These are phyloP conservation scores for Terfezia claveryi DNA, from an alignment of 495 filamentous ascomycete genomes.

Conservation along the genomic window DNA sequence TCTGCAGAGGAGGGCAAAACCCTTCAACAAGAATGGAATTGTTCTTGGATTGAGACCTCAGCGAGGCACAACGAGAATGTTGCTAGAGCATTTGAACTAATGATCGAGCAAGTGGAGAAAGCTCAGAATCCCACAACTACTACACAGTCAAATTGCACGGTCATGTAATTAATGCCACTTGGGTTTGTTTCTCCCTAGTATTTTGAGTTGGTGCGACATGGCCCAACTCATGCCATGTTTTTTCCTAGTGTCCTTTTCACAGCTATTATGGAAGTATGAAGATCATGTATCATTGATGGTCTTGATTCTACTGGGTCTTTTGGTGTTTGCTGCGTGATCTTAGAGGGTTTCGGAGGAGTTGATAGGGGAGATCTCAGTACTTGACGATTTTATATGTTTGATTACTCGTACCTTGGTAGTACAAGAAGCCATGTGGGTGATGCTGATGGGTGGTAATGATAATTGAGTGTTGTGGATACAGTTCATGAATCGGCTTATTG, in stretches of 20 bases:
- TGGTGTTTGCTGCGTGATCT: no score
- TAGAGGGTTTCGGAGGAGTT: no score
- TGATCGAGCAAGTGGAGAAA: slow-evolving; percentile 91
- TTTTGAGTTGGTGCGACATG: background rate
- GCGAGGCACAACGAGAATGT: slow-evolving; percentile 91
- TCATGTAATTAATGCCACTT: slow-evolving; percentile 40
- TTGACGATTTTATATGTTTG: no score
- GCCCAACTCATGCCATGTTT: background rate
- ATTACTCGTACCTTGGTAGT: no score
- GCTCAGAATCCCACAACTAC: slow-evolving; percentile 66
- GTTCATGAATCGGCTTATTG: no score
- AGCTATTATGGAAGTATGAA: background rate
- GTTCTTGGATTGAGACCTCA: slow-evolving; percentile 85
- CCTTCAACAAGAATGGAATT: slow-evolving; percentile 65
- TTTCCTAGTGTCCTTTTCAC: background rate
- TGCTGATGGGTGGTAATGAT: no score
- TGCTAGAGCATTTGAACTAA: slow-evolving; percentile 71
- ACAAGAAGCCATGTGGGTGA: no score
- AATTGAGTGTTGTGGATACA: no score
- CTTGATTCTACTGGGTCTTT: no score
- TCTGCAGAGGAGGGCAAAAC: slow-evolving; percentile 58
- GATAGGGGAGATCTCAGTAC: no score
- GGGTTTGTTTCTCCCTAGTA: background rate
- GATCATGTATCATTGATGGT: no score
- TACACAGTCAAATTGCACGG: slow-evolving; percentile 50